Percentiles rank a stretch among this genome's conserved stretches.
phyloP scores from a whole-genome alignment of 176 grass and related monocot species.

The Pharus latifolius region DNA sequence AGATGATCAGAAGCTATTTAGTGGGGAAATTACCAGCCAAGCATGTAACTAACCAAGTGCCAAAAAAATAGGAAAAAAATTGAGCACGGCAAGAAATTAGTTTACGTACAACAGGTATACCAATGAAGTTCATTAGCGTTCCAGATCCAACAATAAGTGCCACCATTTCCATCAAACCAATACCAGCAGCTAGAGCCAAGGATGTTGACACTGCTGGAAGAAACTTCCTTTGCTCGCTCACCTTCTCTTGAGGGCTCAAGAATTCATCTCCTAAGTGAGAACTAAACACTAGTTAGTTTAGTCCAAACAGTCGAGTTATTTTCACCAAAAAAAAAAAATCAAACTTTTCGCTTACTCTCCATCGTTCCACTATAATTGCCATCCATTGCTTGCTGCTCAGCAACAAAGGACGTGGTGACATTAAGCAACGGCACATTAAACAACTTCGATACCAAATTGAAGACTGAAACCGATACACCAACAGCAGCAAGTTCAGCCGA shows the following conservation, averaged over 20 bases:
- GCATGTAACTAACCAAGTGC: background rate
- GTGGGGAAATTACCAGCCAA: background rate
- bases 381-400: slow-evolving; percentile 66
- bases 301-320: background rate
- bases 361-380: background rate
- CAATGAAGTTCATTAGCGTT: slow-evolving; percentile 57
- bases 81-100: background rate
- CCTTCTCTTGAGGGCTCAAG: background rate
- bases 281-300: slow-evolving; percentile 4
- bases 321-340: background rate
- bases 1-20: background rate
- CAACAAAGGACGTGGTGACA: slow-evolving; percentile 89
- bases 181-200: slow-evolving; percentile 60
- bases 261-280: slow-evolving; percentile 32
- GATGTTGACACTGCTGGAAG: slow-evolving; percentile 83
- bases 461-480: slow-evolving; percentile 66
- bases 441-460: slow-evolving; percentile 92
- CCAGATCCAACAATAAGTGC: slow-evolving; percentile 49
- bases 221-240: slow-evolving; percentile 34
- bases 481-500: slow-evolving; percentile 66
- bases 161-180: slow-evolving; percentile 59
- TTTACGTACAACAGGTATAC: slow-evolving; percentile 76
- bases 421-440: slow-evolving; percentile 88
- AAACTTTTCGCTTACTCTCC: slow-evolving; percentile 9
- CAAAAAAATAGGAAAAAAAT: background rate